Evolutionary conservation across 169 alveolate species (phyloP), one percentile per base, ranked within the genome.

Genomic region (Cryptosporidium viatorum): DNA sequence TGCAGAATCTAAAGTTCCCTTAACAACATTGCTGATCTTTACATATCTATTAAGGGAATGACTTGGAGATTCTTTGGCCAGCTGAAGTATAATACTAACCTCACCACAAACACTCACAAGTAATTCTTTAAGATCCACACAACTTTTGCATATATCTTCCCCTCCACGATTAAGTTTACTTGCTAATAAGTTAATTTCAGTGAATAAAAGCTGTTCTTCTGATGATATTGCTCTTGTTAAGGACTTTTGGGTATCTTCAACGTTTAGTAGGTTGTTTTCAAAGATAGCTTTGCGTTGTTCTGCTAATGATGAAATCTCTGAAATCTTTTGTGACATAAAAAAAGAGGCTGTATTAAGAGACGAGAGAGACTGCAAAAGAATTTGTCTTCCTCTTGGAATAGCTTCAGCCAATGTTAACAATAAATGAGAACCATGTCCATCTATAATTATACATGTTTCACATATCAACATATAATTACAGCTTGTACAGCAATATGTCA

Each of bases 401-500:
- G 89, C 89, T 65, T 80, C 89, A n/a, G 89, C 37, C 41, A 80
- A 43, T 29, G 89, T 80, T 65, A 80, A 80, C 16, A 80, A 45
- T 18, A 80, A 39, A 41, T 80, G 89, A 41, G 89, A 80, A 5
- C 75, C 89, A 41, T 80, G 89, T 7, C 75, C 75, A 60, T 80
- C 89, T 18, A 80, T 80, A 60, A 80, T 80, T 41, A 80, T 80
- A 50, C 89, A 80, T 29, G 89, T 80, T 65, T 80, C 89, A 43
- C 89, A 80, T 26, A 80, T 80, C 29, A 80, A 16, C 41, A 43
- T 29, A 65, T 80, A 80, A 50, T 62, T 80, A 67, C 89, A 80
- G 62, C 69, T 80, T 21, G 89, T 80, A 48, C 89, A 80, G 48
- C 89, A 80, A 48, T 80, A 80, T 1, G 89, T 65, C 35, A 80